phyloP scores from a whole-genome alignment of 1,284 basidiomycete genomes.

The Peniophora sp. region DNA sequence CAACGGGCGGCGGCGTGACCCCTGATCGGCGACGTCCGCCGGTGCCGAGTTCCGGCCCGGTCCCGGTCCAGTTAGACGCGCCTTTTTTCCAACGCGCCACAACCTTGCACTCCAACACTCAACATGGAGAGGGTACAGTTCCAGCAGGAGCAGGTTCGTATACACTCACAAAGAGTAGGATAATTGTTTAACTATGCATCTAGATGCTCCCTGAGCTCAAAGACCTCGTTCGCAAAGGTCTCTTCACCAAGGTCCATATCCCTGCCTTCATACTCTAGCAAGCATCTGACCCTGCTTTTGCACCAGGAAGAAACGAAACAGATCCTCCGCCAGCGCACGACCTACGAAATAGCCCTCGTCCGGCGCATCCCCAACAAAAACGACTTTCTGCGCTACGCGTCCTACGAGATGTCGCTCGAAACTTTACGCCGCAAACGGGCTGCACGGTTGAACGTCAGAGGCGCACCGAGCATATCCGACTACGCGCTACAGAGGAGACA shows the following conservation, averaged over 20 bases:
- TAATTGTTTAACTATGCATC: slow-evolving; percentile 14
- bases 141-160: slow-evolving; percentile 78
- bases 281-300: neutral
- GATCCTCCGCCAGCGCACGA: slow-evolving; percentile 81
- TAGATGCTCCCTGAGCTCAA: slow-evolving; percentile 94
- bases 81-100: too few relatives aligned
- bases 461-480: slow-evolving; percentile 66
- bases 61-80: too few relatives aligned
- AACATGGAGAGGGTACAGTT: slow-evolving; percentile 91
- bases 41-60: too few relatives aligned
- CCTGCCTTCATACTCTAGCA: slow-evolving; percentile 5
- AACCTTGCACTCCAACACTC: neutral
- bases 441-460: slow-evolving; percentile 51
- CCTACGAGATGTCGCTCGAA: slow-evolving; percentile 90
- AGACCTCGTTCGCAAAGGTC: slow-evolving; percentile 80
- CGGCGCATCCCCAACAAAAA: slow-evolving; percentile 78
- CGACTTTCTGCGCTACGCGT: slow-evolving; percentile 87
- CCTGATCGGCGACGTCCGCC: neutral
- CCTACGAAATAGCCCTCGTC: slow-evolving; percentile 79
- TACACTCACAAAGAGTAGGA: neutral
- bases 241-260: slow-evolving; percentile 74
- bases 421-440: slow-evolving; percentile 69
- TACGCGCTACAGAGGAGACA: slow-evolving; percentile 78
- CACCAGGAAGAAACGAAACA: slow-evolving; percentile 70
- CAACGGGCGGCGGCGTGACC: neutral